phyloP scores from a whole-genome alignment of 805 yeast genomes.

The Yamadazyma scolyti region DNA sequence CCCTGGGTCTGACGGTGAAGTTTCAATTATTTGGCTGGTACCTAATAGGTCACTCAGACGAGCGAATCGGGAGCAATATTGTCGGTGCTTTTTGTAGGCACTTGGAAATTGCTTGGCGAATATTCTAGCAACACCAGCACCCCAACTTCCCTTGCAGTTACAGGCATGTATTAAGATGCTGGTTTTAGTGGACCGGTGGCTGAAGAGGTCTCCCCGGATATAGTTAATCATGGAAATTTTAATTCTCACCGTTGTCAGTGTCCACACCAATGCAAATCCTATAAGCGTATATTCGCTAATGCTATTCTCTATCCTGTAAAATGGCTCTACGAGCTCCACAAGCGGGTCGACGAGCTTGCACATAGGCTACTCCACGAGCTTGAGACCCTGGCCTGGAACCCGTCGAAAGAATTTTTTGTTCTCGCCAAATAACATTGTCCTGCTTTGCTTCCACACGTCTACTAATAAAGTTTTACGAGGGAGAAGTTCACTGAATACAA shows the following conservation, averaged over 20 bases:
- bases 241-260: background rate
- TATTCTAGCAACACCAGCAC: conserved; percentile 73
- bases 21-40: conserved; percentile 43
- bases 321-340: too few relatives aligned
- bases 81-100: conserved; percentile 48
- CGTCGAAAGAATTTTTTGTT: conserved; percentile 26
- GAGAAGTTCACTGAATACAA: conserved; percentile 40
- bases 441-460: conserved; percentile 35
- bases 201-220: conserved; percentile 53
- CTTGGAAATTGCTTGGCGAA: conserved; percentile 53
- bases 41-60: conserved; percentile 50
- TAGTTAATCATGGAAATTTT: conserved; percentile 5
- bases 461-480: conserved; percentile 40
- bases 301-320: background rate
- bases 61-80: conserved; percentile 33
- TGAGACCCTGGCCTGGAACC: conserved; percentile 36
- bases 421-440: conserved; percentile 33
- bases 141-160: conserved; percentile 78
- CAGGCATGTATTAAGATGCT: conserved; percentile 73
- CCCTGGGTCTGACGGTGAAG: conserved; percentile 26
- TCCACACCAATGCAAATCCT: background rate
- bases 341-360: too few relatives aligned
- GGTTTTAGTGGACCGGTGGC: conserved; percentile 16
- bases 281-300: background rate
- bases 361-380: conserved; percentile 10